phyloP scores from a whole-genome alignment of 805 yeast genomes.

The Candida peoriensis region DNA sequence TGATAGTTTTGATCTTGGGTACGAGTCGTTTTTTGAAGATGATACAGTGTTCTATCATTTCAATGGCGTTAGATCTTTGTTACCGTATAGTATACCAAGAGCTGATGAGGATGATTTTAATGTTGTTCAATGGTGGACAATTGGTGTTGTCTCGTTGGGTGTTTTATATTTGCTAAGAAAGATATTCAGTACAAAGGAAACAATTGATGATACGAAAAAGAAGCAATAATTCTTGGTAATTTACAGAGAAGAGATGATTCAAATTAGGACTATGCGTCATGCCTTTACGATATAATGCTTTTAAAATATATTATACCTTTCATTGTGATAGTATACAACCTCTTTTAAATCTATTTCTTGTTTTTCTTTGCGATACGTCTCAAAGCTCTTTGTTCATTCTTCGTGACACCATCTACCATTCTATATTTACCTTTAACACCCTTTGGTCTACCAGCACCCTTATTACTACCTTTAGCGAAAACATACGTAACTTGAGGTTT shows the following conservation, averaged over 20 bases:
- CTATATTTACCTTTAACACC: constrained; percentile 97
- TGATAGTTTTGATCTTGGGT: constrained; percentile 36
- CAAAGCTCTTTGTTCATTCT: constrained; percentile 94
- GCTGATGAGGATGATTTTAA: constrained; percentile 29
- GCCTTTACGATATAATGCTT: too few relatives aligned
- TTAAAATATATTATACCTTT: too few relatives aligned
- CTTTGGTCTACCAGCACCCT: constrained; percentile 91
- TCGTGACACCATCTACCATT: constrained; percentile 98
- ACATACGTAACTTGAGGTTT: constrained; percentile 87
- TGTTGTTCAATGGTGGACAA: constrained; percentile 32
- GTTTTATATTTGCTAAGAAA: constrained; percentile 28
- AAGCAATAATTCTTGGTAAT: too few relatives aligned
- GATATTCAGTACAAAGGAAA: background rate
- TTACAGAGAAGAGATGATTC: too few relatives aligned
- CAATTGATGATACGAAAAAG: constrained; percentile 5
- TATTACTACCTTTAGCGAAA: constrained; percentile 80
- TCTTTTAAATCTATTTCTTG: constrained; percentile 59
- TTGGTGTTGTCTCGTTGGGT: constrained; percentile 30
- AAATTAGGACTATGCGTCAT: too few relatives aligned
- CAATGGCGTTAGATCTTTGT: constrained; percentile 4
- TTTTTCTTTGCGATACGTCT: constrained; percentile 85
- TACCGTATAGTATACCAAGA: constrained; percentile 36
- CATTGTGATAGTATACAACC: too few relatives aligned
- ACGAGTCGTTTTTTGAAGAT: constrained; percentile 41
- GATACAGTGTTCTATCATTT: constrained; percentile 39